Base-by-base conservation (phyloP, 1,284 basidiomycete species). In the Cutaneotrichosporon spelunceum region DNA sequence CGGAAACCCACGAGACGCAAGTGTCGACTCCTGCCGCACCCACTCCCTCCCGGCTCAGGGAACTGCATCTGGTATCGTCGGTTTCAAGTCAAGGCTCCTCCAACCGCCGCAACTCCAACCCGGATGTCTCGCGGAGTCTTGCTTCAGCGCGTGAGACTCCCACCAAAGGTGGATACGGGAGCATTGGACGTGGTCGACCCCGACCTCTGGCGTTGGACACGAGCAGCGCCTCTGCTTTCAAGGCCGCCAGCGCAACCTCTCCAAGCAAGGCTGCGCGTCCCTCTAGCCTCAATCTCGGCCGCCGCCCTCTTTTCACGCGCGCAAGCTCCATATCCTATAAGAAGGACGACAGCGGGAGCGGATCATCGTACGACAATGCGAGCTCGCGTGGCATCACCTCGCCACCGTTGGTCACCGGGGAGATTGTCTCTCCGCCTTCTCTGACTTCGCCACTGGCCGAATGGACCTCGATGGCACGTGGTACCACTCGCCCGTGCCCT, bases 251-350 rank as follows among this genome's bases (percentile, higher is more conserved):
- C 50, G 27, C 56, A 2, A 19, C 57, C 9, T 60, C 57, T 16
- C 63, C 63, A 6, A 60, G 59, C 24, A 65, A 61, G 47, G 53
- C 48, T 26, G 50, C 49, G 2, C 59, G 59, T 7, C 59, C 55
- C 19, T 39, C 36, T 11, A 63, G 57, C 49, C 27, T 59, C 23
- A 53, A 52, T 29, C 39, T 53, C n/a, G 21, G 19, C 16, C 54
- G 55, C 13, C 47, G 59, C 5, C 50, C 56, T 4, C 56, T 57
- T 2, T 14, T 55, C 59, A 59, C 66, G 2, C 59, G 68, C 3
- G 63, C 69, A 34, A 75, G 74, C 59, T 74, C 72, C 0, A 76
- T 78, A 57, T 74, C 72, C 23, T 78, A 78, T 61, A 72, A 68
- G 60, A 74, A 70, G 59, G 73, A 75, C 23, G 67, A 67, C 52